Percentiles rank a stretch among this genome's conserved stretches.
These are phyloP conservation scores for Colletotrichum somersetense DNA, from an alignment of 2,329 filamentous ascomycete genomes.

Conservation along the genomic window DNA sequence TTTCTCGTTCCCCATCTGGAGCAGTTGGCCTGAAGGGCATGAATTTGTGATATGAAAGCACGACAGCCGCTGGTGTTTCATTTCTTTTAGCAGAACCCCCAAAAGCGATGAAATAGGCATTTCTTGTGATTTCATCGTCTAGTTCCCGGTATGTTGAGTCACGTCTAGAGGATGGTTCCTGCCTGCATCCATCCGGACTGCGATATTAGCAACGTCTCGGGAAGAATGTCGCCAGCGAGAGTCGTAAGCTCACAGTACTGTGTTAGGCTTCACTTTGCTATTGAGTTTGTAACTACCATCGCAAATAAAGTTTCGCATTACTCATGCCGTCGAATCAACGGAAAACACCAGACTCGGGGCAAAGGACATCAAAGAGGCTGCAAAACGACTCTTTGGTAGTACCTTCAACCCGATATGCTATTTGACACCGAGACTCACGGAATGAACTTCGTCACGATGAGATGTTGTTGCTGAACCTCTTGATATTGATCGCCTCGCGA, in stretches of 20 bases:
- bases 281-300: not conserved
- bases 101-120: too few relatives aligned
- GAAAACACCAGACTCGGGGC: not conserved
- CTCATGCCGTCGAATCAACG: not conserved
- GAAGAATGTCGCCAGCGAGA: not conserved
- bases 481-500: not conserved
- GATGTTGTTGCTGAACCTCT: not conserved
- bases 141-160: not conserved
- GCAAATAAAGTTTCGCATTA: too few relatives aligned
- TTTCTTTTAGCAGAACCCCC: not conserved
- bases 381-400: not conserved
- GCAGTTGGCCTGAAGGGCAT: not conserved
- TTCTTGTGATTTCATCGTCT: not conserved
- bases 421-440: not conserved
- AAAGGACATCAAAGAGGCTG: not conserved
- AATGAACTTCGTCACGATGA: not conserved
- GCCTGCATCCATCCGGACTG: too few relatives aligned
- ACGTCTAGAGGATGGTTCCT: not conserved
- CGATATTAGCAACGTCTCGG: not conserved
- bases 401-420: not conserved
- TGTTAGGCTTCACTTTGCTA: too few relatives aligned
- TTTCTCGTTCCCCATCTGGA: too few relatives aligned
- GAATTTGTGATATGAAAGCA: not conserved
- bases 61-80: not conserved
- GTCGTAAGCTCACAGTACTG: not conserved